These are phyloP conservation scores for Talaromyces sp. DNA, from an alignment of 2,329 filamentous ascomycete species.

Conservation along the genomic window DNA sequence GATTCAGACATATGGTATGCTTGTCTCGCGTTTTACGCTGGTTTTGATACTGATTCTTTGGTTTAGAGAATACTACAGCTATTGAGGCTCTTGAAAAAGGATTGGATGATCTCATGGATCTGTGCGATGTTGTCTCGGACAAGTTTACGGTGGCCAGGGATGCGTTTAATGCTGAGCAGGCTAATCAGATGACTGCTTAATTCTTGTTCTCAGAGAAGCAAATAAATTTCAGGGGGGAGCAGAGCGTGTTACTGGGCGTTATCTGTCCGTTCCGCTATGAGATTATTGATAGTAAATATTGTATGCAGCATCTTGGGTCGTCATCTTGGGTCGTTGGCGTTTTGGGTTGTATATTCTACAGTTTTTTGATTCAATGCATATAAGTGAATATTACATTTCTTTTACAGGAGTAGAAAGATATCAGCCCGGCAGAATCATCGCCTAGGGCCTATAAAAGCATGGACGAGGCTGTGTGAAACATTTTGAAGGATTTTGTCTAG, in stretches of 20 bases:
- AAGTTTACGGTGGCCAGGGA: conserved; percentile 71
- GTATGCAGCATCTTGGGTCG: conserved; percentile 4
- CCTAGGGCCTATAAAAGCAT: neutral
- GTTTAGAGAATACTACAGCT: conserved; percentile 65
- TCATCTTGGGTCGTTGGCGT: conserved; percentile 7
- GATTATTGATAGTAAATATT: neutral
- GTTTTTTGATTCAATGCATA: neutral
- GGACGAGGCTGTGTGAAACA: neutral
- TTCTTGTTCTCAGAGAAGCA: neutral
- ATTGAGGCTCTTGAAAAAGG: conserved; percentile 87
- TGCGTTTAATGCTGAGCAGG: conserved; percentile 47
- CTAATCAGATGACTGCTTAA: conserved; percentile 31
- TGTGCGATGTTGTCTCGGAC: conserved; percentile 90
- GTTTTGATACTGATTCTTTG: neutral
- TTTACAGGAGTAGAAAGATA: too few species aligned
- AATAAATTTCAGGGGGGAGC: neutral
- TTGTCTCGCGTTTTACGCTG: neutral
- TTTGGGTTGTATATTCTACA: neutral
- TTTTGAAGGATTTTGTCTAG: conserved; percentile 10
- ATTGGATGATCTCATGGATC: conserved; percentile 76
- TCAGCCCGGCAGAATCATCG: too few species aligned
- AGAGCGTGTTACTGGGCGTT: neutral
- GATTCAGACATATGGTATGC: conserved; percentile 90
- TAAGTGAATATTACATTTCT: neutral
- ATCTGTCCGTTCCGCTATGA: neutral